A percentile compares a stretch with the other conserved stretches of the same genome.
Conservation (phyloP, 768 basidiomycete genomes). For the Boletus subparvulus region DNA sequence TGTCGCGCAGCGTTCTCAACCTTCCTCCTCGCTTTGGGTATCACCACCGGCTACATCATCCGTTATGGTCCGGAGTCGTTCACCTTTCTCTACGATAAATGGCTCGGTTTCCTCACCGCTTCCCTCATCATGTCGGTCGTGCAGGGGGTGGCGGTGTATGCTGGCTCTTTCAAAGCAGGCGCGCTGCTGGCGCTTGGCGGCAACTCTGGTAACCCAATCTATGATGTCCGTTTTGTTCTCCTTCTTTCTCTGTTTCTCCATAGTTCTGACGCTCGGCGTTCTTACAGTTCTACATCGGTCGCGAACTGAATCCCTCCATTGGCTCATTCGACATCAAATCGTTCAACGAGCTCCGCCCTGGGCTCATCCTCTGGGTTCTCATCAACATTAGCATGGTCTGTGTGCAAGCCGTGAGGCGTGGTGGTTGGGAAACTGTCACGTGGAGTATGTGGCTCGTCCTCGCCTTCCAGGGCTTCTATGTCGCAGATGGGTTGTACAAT, state of each 20-base stretch:
- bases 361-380: constrained; percentile 86
- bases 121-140: constrained; percentile 72
- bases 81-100: constrained; percentile 90
- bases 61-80: constrained; percentile 77
- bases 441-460: constrained; percentile 93
- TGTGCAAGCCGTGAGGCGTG: constrained; percentile 81
- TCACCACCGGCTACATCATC: constrained; percentile 65
- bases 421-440: constrained; percentile 60
- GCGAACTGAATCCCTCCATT: constrained; percentile 87
- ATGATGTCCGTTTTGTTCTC: constrained; percentile 66
- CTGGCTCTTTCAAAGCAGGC: constrained; percentile 62
- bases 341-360: constrained; percentile 48
- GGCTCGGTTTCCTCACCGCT: constrained; percentile 85
- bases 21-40: constrained; percentile 75
- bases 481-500: constrained; percentile 83
- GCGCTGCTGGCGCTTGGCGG: constrained; percentile 89
- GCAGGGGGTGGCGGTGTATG: constrained; percentile 74
- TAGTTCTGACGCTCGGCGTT: background rate
- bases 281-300: constrained; percentile 86
- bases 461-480: constrained; percentile 84
- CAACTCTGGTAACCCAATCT: constrained; percentile 82
- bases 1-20: constrained; percentile 74
- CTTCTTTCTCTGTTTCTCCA: background rate
- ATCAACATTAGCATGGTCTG: constrained; percentile 90
- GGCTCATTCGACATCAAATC: constrained; percentile 75